Conservation (phyloP, 371 early-diverging fungal genomes). For the Mortierella sp. region DNA sequence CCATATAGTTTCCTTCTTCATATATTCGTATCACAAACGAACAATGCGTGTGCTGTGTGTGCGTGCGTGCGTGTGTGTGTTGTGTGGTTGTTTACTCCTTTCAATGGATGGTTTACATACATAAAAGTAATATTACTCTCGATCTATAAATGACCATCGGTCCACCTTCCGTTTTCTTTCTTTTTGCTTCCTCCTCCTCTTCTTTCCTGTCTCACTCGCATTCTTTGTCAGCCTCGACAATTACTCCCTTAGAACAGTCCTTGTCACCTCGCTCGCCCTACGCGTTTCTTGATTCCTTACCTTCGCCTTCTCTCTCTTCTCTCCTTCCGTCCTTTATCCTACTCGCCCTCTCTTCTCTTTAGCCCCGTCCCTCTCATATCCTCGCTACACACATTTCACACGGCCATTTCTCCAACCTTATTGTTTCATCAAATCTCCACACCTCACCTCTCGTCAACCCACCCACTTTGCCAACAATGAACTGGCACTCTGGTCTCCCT, state of each 20-base stretch:
- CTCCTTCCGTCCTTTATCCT: not conserved
- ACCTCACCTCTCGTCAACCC: not conserved
- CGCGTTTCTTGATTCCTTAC: not conserved
- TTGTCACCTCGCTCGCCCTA: too few species aligned
- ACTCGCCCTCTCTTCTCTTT: not conserved
- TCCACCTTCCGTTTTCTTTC: not conserved
- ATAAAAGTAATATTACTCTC: too few species aligned
- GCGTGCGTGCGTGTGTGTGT: too few species aligned
- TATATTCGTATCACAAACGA: too few species aligned
- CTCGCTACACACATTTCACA: not conserved
- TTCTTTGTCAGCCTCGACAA: too few species aligned
- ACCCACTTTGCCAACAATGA: not conserved
- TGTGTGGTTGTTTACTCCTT: too few species aligned
- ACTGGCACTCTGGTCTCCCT: slow-evolving; percentile 2
- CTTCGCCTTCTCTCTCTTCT: not conserved
- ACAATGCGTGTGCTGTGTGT: too few species aligned
- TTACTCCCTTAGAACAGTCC: too few species aligned
- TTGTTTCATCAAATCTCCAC: not conserved
- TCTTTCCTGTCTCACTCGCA: not conserved
- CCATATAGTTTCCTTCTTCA: too few species aligned
- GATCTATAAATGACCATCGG: not conserved
- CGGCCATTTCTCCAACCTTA: not conserved
- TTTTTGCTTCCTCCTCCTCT: not conserved
- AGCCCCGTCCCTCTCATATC: not conserved
- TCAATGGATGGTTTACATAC: too few species aligned